phyloP scores from a whole-genome alignment of 352 stramenopile species.

The Blastocystis sp. region DNA sequence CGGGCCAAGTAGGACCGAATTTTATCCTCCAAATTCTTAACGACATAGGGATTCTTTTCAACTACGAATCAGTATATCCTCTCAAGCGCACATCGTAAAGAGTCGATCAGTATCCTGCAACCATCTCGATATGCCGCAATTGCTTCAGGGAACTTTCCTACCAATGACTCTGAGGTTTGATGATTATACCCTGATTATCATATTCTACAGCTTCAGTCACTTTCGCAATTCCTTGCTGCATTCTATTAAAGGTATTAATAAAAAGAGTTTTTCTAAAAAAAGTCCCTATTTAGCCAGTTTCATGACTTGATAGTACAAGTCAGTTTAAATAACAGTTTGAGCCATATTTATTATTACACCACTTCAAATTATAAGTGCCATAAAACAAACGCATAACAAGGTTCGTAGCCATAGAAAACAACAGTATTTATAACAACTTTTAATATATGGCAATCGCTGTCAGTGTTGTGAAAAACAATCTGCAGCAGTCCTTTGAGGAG shows the following conservation, averaged over 20 bases:
- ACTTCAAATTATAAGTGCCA: too few relatives aligned
- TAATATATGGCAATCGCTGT: too few relatives aligned
- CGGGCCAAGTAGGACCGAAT: slow-evolving; percentile 82
- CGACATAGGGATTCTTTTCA: slow-evolving; percentile 82
- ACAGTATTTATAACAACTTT: too few relatives aligned
- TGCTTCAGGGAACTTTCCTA: slow-evolving; percentile 47
- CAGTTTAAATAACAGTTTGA: too few relatives aligned
- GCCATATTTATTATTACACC: too few relatives aligned
- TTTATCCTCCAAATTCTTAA: slow-evolving; percentile 81
- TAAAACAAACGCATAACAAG: too few relatives aligned
- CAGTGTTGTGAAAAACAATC: too few relatives aligned
- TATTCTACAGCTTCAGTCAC: slow-evolving; percentile 30
- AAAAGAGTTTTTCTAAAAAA: background rate
- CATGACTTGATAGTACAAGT: too few relatives aligned
- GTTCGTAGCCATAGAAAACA: too few relatives aligned
- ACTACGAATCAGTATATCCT: slow-evolving; percentile 67
- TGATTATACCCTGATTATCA: slow-evolving; percentile 13
- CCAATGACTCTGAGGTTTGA: background rate
- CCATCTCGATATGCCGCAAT: slow-evolving; percentile 39
- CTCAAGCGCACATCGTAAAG: background rate
- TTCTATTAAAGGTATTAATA: background rate
- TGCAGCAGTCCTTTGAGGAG: too few relatives aligned
- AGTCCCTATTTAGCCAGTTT: too few relatives aligned
- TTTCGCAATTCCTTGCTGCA: slow-evolving; percentile 1
- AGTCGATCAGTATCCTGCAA: background rate